Conservation (phyloP, 352 stramenopile genomes). For the Globisporangium alternatum region DNA sequence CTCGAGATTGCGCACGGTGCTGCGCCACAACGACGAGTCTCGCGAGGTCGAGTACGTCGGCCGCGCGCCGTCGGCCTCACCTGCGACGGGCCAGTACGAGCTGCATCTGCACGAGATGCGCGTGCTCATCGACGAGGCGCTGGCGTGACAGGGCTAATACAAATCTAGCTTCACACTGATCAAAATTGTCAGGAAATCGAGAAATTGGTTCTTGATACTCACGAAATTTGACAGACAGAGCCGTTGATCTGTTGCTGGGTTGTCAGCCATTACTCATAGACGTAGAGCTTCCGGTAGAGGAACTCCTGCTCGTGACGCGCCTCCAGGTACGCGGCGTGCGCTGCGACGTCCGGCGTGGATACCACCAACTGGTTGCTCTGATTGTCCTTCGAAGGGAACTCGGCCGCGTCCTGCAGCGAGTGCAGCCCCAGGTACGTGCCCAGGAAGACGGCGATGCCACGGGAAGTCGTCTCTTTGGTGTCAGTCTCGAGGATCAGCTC, state of each 20-base stretch:
- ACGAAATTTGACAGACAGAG: background rate
- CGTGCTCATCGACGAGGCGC: constrained; percentile 87
- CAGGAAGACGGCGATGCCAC: constrained; percentile 74
- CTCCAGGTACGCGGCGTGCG: constrained; percentile 61
- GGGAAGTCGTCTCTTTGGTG: constrained; percentile 77
- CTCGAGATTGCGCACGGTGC: constrained; percentile 92
- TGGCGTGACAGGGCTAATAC: constrained; percentile 33
- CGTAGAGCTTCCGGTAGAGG: constrained; percentile 74
- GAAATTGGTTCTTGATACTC: background rate
- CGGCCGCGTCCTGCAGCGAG: constrained; percentile 36
- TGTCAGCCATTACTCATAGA: constrained; percentile 7
- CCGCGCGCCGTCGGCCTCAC: constrained; percentile 91
- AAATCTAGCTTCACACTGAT: background rate
- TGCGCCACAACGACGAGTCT: constrained; percentile 76
- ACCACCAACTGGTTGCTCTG: constrained; percentile 26
- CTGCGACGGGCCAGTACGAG: constrained; percentile 95
- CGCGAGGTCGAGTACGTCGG: constrained; percentile 91
- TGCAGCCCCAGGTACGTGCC: constrained; percentile 61
- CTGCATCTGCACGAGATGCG: constrained; percentile 94
- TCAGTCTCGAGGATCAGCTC: constrained; percentile 65
- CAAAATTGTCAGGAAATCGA: background rate
- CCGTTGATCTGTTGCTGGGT: background rate
- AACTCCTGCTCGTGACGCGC: constrained; percentile 65
- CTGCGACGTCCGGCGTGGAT: constrained; percentile 36
- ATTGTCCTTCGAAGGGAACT: constrained; percentile 18